Conservation (phyloP, 257 asterid species). For the Buddleja alternifolia region DNA sequence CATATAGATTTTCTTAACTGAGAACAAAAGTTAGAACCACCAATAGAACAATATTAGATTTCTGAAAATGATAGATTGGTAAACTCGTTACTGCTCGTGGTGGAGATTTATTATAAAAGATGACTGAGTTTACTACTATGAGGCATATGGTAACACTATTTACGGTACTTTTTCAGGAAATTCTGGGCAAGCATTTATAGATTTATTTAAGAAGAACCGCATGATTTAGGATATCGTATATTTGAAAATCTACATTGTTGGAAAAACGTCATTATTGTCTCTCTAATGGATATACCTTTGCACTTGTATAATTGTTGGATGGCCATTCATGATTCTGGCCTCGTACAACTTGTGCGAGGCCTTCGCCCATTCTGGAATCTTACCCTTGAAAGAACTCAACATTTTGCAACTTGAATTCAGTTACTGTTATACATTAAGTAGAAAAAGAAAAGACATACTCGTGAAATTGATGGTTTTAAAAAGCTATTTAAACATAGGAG, state of each 20-base stretch:
- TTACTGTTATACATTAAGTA: neutral
- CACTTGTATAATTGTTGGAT: neutral
- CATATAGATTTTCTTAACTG: no score
- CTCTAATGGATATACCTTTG: neutral
- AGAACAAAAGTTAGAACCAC: neutral
- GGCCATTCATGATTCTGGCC: neutral
- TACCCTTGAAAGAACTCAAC: conserved; percentile 1
- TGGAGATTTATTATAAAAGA: conserved; percentile 1
- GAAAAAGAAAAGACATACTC: neutral
- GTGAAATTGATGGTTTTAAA: neutral
- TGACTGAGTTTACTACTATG: neutral
- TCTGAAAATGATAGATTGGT: neutral
- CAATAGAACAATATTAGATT: neutral
- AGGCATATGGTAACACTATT: neutral
- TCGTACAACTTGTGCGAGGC: neutral
- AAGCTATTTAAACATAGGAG: neutral
- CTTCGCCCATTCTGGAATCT: neutral
- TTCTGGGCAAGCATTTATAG: neutral
- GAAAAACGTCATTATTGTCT: no score
- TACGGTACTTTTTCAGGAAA: neutral
- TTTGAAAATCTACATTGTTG: no score
- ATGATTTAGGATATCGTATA: neutral
- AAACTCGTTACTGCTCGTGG: neutral
- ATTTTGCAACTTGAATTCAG: neutral
- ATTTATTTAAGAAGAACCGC: neutral